These are phyloP conservation scores for Suillus clintonianus DNA, from an alignment of 768 basidiomycete genomes.

Conservation along the genomic window DNA sequence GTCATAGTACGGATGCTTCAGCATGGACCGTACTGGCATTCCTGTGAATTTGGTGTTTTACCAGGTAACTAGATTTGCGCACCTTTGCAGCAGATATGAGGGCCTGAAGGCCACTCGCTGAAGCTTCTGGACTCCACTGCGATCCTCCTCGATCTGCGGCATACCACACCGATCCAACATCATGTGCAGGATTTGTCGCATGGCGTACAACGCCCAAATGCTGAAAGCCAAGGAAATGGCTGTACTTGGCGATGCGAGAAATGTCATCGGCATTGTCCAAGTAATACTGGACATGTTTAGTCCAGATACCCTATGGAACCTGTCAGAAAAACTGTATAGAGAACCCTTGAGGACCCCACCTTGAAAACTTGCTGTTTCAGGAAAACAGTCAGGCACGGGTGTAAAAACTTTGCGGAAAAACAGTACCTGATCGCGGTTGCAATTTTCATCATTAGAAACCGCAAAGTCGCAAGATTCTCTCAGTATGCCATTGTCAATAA, in stretches of 20 bases:
- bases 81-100: conserved; percentile 30
- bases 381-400: not conserved
- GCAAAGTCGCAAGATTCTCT: conserved; percentile 56
- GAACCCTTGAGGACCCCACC: conserved; percentile 14
- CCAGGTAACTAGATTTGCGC: conserved; percentile 6
- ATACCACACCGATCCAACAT: conserved; percentile 43
- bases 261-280: conserved; percentile 46
- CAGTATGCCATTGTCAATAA: conserved; percentile 44
- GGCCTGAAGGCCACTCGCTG: conserved; percentile 32
- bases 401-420: not conserved
- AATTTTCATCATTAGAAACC: conserved; percentile 37
- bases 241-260: conserved; percentile 45
- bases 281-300: conserved; percentile 52
- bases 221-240: conserved; percentile 36
- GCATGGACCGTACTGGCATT: conserved; percentile 21
- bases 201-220: conserved; percentile 38
- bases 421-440: conserved; percentile 45
- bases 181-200: conserved; percentile 38
- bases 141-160: conserved; percentile 27
- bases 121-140: conserved; percentile 28
- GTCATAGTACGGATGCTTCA: not conserved
- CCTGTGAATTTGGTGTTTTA: not conserved
- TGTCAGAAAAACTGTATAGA: not conserved
- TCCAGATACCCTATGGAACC: conserved; percentile 44
- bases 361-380: conserved; percentile 29